These are phyloP conservation scores for Penicillium sp. DNA, from an alignment of 2,329 filamentous ascomycete species.

Conservation along the genomic window DNA sequence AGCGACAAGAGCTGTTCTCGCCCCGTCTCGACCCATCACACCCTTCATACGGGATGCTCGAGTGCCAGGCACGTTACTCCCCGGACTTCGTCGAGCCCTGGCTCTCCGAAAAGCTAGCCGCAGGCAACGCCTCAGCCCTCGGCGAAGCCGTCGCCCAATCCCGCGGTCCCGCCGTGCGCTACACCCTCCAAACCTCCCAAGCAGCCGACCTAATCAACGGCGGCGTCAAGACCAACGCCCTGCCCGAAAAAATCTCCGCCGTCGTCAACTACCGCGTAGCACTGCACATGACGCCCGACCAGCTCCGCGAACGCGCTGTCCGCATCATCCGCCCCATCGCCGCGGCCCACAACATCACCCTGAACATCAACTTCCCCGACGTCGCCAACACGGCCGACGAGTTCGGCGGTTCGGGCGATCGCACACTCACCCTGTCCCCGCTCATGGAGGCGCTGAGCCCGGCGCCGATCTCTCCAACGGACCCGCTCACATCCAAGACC, in stretches of 20 bases:
- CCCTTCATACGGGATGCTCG: constrained; percentile 58
- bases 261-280: constrained; percentile 61
- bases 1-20: constrained; percentile 56
- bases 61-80: constrained; percentile 61
- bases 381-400: constrained; percentile 6
- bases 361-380: constrained; percentile 49
- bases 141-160: constrained; percentile 42
- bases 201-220: constrained; percentile 58
- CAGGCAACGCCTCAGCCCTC: constrained; percentile 48
- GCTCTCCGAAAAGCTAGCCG: constrained; percentile 46
- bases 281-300: constrained; percentile 54
- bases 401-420: constrained; percentile 17
- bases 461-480: constrained; percentile 38
- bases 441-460: constrained; percentile 33
- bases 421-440: constrained; percentile 35
- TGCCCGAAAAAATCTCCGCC: constrained; percentile 57
- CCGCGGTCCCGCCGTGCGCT: constrained; percentile 48
- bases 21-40: constrained; percentile 55
- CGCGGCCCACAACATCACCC: constrained; percentile 51
- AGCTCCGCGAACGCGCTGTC: constrained; percentile 51
- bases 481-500: constrained; percentile 32
- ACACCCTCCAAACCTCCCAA: constrained; percentile 60
- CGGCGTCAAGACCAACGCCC: constrained; percentile 61
- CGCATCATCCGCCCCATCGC: constrained; percentile 51
- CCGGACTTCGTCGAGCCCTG: constrained; percentile 49